A percentile compares a stretch with the other conserved stretches of the same genome.
These are phyloP conservation scores for Chalciporus chontae DNA, from an alignment of 768 basidiomycete species.

Conservation along the genomic window DNA sequence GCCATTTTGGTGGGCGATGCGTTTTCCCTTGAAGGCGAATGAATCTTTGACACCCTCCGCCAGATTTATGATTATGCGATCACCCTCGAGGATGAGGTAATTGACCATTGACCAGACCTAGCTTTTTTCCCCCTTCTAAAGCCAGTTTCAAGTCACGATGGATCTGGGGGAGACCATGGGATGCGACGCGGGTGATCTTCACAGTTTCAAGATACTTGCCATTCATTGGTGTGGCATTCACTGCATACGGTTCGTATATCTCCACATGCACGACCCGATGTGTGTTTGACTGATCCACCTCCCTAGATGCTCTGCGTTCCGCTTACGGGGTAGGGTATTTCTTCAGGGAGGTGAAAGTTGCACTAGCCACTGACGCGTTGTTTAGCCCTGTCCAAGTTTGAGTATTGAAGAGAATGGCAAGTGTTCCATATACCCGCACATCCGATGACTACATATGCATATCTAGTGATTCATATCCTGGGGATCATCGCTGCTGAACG, in stretches of 20 bases:
- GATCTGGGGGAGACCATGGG: slow-evolving; percentile 6
- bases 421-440: background rate
- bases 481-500: slow-evolving; percentile 7
- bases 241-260: slow-evolving; percentile 1
- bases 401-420: background rate
- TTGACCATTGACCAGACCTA: background rate
- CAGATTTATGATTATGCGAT: slow-evolving; percentile 10
- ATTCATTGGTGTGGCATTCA: slow-evolving; percentile 3
- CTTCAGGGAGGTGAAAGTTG: background rate
- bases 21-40: background rate
- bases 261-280: background rate
- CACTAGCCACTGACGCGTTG: background rate
- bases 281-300: background rate
- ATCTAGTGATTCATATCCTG: slow-evolving; percentile 3
- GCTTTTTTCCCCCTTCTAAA: background rate
- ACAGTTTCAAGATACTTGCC: slow-evolving; percentile 8
- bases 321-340: background rate
- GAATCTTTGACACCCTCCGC: background rate
- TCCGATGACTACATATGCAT: background rate
- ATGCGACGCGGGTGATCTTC: slow-evolving; percentile 7
- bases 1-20: background rate
- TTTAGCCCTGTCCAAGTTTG: background rate
- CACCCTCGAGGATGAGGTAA: slow-evolving; percentile 8
- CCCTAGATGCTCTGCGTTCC: background rate
- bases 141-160: background rate